These are phyloP conservation scores for Clonostachys chloroleuca DNA, from an alignment of 2,329 filamentous ascomycete species.

Conservation along the genomic window DNA sequence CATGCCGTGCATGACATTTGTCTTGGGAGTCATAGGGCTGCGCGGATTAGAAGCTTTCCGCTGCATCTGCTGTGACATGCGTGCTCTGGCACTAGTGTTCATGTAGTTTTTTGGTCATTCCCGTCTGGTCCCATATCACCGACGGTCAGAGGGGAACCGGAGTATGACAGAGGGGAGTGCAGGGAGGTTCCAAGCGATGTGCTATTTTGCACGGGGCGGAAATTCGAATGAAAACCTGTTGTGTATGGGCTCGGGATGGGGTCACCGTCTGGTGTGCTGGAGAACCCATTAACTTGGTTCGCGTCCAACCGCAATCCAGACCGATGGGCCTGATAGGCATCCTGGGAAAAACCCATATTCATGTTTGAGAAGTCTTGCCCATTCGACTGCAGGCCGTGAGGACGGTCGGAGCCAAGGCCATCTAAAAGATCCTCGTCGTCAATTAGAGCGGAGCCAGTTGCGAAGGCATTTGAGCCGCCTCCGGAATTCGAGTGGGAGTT, in stretches of 20 bases:
- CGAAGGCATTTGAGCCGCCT: conserved; percentile 67
- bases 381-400: conserved; percentile 42
- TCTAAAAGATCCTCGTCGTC: conserved; percentile 88
- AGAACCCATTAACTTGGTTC: conserved; percentile 73
- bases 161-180: conserved; percentile 33
- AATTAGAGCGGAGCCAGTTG: conserved; percentile 72
- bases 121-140: conserved; percentile 43
- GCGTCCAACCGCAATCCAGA: conserved; percentile 58
- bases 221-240: conserved; percentile 76
- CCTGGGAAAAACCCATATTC: conserved; percentile 53
- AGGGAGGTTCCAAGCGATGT: conserved; percentile 49
- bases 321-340: conserved; percentile 51
- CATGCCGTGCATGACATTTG: conserved; percentile 68
- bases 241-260: conserved; percentile 90
- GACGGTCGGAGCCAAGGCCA: conserved; percentile 49
- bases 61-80: conserved; percentile 60
- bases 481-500: conserved; percentile 42
- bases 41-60: conserved; percentile 70
- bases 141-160: conserved; percentile 29
- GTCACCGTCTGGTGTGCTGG: conserved; percentile 85
- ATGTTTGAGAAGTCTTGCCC: conserved; percentile 54
- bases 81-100: conserved; percentile 56
- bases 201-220: conserved; percentile 61
- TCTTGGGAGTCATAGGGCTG: conserved; percentile 83
- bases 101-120: conserved; percentile 52